Percentiles rank a stretch among this genome's conserved stretches.
These are phyloP conservation scores for Ophiostoma sp. DNA, from an alignment of 2,329 filamentous ascomycete species.

Conservation along the genomic window DNA sequence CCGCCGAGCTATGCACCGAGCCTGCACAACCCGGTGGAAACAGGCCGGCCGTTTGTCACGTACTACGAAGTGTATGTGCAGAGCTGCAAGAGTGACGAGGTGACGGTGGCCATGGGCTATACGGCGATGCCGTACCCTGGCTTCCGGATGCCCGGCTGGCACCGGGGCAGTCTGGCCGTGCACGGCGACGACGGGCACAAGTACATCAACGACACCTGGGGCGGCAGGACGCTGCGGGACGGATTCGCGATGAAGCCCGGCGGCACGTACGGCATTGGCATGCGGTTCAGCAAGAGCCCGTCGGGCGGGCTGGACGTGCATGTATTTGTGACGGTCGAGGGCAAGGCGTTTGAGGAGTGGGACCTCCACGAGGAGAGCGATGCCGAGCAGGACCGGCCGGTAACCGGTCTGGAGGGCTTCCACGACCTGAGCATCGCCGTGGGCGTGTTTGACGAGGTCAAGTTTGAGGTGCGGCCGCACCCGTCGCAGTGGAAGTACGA, in stretches of 20 bases:
- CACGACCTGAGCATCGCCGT: conserved; percentile 67
- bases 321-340: conserved; percentile 67
- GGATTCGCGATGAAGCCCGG: conserved; percentile 37
- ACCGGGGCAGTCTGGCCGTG: conserved; percentile 67
- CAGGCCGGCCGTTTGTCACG: conserved; percentile 43
- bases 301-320: conserved; percentile 43
- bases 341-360: conserved; percentile 57
- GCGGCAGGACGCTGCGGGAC: conserved; percentile 58
- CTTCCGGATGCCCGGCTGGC: conserved; percentile 76
- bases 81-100: conserved; percentile 36
- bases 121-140: conserved; percentile 68
- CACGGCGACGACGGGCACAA: conserved; percentile 74
- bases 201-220: conserved; percentile 70
- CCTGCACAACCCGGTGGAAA: conserved; percentile 51
- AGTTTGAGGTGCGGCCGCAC: conserved; percentile 62
- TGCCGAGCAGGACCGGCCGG: conserved; percentile 53
- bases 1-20: conserved; percentile 62
- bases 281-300: conserved; percentile 47
- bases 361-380: conserved; percentile 71
- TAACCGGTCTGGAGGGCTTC: conserved; percentile 63
- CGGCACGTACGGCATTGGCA: conserved; percentile 66
- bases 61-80: conserved; percentile 63
- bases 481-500: conserved; percentile 47
- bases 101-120: conserved; percentile 62
- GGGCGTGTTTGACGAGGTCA: conserved; percentile 63